These are phyloP conservation scores for Serendipita sp. DNA, from an alignment of 768 basidiomycete species.

Conservation along the genomic window DNA sequence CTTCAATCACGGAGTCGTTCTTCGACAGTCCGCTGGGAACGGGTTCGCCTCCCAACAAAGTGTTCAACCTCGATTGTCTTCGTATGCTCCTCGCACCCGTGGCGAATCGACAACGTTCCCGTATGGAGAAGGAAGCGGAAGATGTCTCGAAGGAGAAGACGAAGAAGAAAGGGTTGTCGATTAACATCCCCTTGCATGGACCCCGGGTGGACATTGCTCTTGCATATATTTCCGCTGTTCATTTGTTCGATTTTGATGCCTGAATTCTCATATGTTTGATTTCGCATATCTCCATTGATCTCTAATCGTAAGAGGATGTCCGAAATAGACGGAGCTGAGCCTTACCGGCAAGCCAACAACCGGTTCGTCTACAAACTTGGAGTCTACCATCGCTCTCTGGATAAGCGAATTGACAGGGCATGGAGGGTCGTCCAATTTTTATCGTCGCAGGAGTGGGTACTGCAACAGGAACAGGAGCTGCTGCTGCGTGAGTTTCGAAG, in stretches of 20 bases:
- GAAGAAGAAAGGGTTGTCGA: constrained; percentile 37
- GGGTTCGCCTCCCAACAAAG: neutral
- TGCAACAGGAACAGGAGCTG: constrained; percentile 24
- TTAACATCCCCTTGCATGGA: constrained; percentile 73
- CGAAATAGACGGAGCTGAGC: neutral
- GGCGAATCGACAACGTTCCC: constrained; percentile 41
- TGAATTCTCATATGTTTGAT: neutral
- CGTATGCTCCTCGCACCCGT: constrained; percentile 65
- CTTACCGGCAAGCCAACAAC: neutral
- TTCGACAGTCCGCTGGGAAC: neutral
- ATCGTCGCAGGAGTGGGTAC: constrained; percentile 41
- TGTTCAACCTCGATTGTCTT: constrained; percentile 35
- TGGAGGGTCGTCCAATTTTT: constrained; percentile 24
- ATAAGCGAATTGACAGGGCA: neutral
- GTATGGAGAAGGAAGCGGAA: constrained; percentile 33
- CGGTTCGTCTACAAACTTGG: too few species aligned
- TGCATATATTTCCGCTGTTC: constrained; percentile 72
- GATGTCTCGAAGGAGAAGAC: constrained; percentile 25
- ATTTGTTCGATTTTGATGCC: constrained; percentile 53
- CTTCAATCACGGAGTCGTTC: neutral
- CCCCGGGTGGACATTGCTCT: constrained; percentile 73
- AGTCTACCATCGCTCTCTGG: too few species aligned
- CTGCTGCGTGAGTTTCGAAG: constrained; percentile 20
- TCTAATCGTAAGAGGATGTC: neutral
- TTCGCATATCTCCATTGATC: neutral